Percentiles rank a stretch among this genome's conserved stretches.
Conservation (phyloP, 179 eudicot species). For the Spinacia oleracea region DNA sequence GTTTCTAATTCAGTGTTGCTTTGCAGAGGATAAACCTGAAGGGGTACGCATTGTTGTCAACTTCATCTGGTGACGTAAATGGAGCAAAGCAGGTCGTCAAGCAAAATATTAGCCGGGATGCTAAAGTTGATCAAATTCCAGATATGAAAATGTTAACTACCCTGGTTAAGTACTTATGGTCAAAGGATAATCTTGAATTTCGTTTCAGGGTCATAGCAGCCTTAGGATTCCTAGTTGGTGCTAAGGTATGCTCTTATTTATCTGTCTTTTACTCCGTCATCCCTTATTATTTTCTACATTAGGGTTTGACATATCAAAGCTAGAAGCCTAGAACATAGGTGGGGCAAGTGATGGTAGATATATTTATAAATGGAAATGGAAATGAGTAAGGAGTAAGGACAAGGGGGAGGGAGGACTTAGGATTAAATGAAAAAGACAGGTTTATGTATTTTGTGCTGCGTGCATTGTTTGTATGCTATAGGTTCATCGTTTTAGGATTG, state of each 20-base stretch:
- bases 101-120: slow-evolving; percentile 33
- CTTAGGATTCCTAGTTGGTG: slow-evolving; percentile 84
- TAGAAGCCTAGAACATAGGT: no score
- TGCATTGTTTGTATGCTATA: no score
- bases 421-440: no score
- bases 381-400: no score
- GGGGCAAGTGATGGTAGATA: no score
- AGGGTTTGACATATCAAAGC: no score
- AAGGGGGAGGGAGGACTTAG: no score
- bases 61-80: slow-evolving; percentile 45
- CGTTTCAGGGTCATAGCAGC: slow-evolving; percentile 80
- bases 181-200: slow-evolving; percentile 82
- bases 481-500: no score
- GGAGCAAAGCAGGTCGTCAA: slow-evolving; percentile 47
- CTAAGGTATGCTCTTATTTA: slow-evolving; percentile 54
- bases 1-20: slow-evolving; percentile 10
- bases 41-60: slow-evolving; percentile 60
- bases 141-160: slow-evolving; percentile 70
- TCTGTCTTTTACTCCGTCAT: not conserved
- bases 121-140: slow-evolving; percentile 46
- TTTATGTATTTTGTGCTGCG: no score
- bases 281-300: no score
- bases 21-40: slow-evolving; percentile 54
- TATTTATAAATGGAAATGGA: no score
- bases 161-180: slow-evolving; percentile 82